A percentile compares a stretch with the other conserved stretches of the same genome.
Conservation (phyloP, 202 grass and related monocot species). For the Setaria viridis region DNA sequence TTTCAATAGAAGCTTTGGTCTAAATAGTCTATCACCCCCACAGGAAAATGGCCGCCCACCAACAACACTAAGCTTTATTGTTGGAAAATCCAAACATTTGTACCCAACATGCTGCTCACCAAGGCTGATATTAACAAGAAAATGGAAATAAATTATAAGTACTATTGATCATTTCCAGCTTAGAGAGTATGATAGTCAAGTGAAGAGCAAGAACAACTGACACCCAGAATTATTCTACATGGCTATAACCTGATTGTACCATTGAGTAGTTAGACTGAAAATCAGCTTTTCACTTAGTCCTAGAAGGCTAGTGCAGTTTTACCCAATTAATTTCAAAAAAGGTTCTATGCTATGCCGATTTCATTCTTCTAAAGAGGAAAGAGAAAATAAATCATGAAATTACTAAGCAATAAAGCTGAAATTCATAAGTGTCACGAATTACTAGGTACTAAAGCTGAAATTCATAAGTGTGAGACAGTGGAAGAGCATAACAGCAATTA, state of each 20-base stretch:
- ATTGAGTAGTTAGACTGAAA: not conserved
- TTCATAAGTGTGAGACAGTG: constrained; percentile 11
- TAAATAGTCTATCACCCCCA: constrained; percentile 79
- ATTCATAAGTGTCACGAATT: not conserved
- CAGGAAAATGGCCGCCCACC: constrained; percentile 91
- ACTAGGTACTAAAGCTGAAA: constrained; percentile 15
- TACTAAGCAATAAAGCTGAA: too few relatives aligned
- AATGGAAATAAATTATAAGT: constrained; percentile 19
- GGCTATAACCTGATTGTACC: constrained; percentile 9
- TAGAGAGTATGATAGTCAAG: not conserved
- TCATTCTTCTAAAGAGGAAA: constrained; percentile 8
- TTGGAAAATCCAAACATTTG: constrained; percentile 69
- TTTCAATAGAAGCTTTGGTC: constrained; percentile 78
- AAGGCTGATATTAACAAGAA: constrained; percentile 61
- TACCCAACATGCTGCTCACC: constrained; percentile 91
- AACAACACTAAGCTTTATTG: constrained; percentile 76
- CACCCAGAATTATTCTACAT: not conserved
- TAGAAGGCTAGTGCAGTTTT: constrained; percentile 13
- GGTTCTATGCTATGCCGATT: constrained; percentile 2
- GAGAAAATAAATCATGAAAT: constrained; percentile 14
- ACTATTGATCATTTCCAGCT: constrained; percentile 24
- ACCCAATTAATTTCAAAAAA: not conserved
- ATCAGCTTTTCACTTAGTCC: constrained; percentile 21
- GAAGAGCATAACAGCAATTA: constrained; percentile 2
- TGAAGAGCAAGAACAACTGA: constrained; percentile 12